These are phyloP conservation scores for Dillenia suffruticosa DNA, from an alignment of 164 flowering plant species.

Conservation along the genomic window DNA sequence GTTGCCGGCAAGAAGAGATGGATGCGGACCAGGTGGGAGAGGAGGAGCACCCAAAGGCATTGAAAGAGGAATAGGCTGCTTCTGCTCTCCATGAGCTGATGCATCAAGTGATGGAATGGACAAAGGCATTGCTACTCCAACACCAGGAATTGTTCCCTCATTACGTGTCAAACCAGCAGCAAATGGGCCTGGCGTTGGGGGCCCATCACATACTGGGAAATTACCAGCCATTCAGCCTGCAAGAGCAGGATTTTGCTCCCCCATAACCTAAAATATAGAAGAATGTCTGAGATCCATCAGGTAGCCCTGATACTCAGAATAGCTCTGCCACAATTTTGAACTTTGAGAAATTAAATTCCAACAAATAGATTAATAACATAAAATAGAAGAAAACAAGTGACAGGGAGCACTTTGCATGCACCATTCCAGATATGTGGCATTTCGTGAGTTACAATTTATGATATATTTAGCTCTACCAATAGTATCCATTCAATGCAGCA, in stretches of 20 bases:
- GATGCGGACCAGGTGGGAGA: slow-evolving; percentile 95
- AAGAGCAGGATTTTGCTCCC: slow-evolving; percentile 60
- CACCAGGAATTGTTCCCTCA: slow-evolving; percentile 96
- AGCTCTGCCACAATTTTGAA: no score
- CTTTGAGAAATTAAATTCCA: background rate
- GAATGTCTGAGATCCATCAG: no score
- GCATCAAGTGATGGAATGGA: slow-evolving; percentile 61
- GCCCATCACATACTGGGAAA: slow-evolving; percentile 59
- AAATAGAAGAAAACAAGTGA: no score
- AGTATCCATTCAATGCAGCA: no score
- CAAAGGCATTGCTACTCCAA: slow-evolving; percentile 93
- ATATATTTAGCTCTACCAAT: no score
- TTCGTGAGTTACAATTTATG: no score
- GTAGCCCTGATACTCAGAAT: no score
- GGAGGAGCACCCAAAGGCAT: slow-evolving; percentile 84
- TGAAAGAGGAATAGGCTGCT: slow-evolving; percentile 48
- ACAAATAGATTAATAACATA: background rate
- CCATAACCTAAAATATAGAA: slow-evolving; percentile 57
- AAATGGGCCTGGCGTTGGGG: slow-evolving; percentile 87
- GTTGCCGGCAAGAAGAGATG: slow-evolving; percentile 59
- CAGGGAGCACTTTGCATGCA: no score
- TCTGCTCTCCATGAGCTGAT: slow-evolving; percentile 73
- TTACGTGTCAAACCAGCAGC: slow-evolving; percentile 70
- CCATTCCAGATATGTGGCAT: no score
- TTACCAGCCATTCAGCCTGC: slow-evolving; percentile 57